Base-by-base conservation (phyloP, 768 basidiomycete genomes). In the Cytidiella melzeri region DNA sequence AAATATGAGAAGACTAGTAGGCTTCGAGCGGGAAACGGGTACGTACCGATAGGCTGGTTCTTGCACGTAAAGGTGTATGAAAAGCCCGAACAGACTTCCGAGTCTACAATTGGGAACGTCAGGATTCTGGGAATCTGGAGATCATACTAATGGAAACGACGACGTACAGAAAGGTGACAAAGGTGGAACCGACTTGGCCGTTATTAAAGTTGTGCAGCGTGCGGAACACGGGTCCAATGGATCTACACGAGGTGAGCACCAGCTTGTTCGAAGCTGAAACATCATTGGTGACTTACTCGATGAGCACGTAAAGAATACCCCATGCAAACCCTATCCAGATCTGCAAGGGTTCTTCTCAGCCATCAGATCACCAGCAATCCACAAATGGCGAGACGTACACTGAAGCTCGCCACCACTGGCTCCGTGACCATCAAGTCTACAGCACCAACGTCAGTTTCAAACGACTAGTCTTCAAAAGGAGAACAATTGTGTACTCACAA, bases 291-390 rank as follows among this genome's bases (percentile, higher is more conserved):
- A 47, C 55, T 39, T 57, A 83, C 80, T 79, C 77, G 25, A 87
- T 70, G 60, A 89, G 67, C 47, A 79, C 81, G 57, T 78, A 92
- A 19, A 83, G 62, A 4, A 88, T 76, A 0, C 88, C 88, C 87
- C 88, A 92, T 0, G 77, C 74, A 51, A 91, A 80, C 45, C 81
- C 80, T 25, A 81, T 67, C 84, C 83, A 84, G n/a, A 84, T 59
- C 82, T 87, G 62, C 13, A 41, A 18, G n/a, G n/a, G n/a, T n/a
- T n/a, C n/a, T n/a, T n/a, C n/a, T n/a, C n/a, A n/a, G n/a, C n/a
- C n/a, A n/a, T n/a, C n/a, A n/a, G n/a, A n/a, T n/a, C n/a, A n/a
- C n/a, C n/a, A n/a, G n/a, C n/a, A n/a, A n/a, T n/a, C 30, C 30
- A 7, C 30, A 34, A 20, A 11, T 19, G 18, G 12, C 10, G 20